These are phyloP conservation scores for Paraphoma chrysanthemicola DNA, from an alignment of 2,329 filamentous ascomycete genomes.

Conservation along the genomic window DNA sequence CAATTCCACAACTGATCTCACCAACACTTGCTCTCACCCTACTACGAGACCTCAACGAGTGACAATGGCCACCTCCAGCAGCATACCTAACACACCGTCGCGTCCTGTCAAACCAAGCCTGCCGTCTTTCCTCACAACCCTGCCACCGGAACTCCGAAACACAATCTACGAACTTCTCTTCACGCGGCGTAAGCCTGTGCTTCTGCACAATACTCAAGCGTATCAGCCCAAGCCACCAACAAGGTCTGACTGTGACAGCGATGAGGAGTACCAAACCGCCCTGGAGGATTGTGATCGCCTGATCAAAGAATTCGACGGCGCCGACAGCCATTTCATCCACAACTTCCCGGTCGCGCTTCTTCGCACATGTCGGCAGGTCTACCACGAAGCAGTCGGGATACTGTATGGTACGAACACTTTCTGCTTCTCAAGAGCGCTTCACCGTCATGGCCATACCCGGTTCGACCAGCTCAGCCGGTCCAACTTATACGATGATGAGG, in stretches of 20 bases:
- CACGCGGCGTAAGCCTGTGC: not conserved
- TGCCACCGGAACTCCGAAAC: slow-evolving; percentile 4
- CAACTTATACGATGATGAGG: not conserved
- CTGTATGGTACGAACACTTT: not conserved
- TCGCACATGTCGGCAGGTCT: not conserved
- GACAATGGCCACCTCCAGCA: not conserved
- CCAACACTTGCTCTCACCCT: not conserved
- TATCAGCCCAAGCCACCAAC: not conserved
- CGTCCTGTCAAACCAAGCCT: not conserved
- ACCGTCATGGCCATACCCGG: not conserved
- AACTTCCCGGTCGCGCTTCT: not conserved
- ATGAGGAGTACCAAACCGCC: not conserved
- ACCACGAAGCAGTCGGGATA: not conserved
- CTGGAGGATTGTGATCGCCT: not conserved
- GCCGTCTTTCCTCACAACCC: slow-evolving; percentile 7
- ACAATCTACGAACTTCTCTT: not conserved
- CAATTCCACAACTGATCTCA: not conserved
- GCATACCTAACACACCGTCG: slow-evolving; percentile 1
- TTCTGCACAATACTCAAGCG: not conserved
- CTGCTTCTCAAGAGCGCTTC: not conserved
- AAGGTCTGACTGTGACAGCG: not conserved
- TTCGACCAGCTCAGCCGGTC: not conserved
- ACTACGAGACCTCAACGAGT: not conserved
- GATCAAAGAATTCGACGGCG: not conserved
- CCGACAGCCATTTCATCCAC: not conserved